A percentile compares a stretch with the other conserved stretches of the same genome.
Evolutionary conservation across 2,329 filamentous ascomycete species (phyloP).

Genomic region (Colletotrichum agaves): DNA sequence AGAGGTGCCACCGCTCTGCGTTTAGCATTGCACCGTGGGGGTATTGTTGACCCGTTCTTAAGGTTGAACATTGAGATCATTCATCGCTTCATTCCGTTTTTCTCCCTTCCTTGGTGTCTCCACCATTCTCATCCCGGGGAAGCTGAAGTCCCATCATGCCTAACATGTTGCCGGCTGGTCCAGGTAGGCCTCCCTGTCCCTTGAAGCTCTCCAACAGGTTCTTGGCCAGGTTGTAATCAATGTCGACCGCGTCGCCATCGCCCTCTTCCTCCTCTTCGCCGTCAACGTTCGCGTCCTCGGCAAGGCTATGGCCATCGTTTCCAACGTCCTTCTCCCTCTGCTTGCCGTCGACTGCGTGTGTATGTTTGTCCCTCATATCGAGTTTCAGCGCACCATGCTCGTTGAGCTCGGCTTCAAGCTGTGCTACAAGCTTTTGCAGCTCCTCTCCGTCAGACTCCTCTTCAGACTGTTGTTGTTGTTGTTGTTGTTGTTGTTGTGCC

Average conservation of each 20-base stretch:
- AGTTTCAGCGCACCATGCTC: conserved; percentile 73
- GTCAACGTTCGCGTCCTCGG: conserved; percentile 45
- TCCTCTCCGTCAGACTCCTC: conserved; percentile 62
- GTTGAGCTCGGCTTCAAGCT: conserved; percentile 80
- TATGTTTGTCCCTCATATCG: conserved; percentile 49
- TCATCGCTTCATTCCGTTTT: neutral
- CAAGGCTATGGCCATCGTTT: neutral
- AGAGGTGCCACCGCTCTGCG: neutral
- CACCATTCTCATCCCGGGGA: conserved; percentile 79
- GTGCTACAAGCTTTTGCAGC: conserved; percentile 71
- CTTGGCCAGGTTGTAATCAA: conserved; percentile 88
- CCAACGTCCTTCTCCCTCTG: conserved; percentile 14
- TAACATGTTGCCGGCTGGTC: conserved; percentile 88
- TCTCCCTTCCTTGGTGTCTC: conserved; percentile 43
- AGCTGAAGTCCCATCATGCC: conserved; percentile 85
- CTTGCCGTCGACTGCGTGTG: conserved; percentile 43
- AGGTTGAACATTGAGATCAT: neutral
- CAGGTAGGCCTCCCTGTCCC: conserved; percentile 84
- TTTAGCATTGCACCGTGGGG: neutral
- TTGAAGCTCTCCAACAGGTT: conserved; percentile 95
- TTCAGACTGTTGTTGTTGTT: conserved; percentile 53
- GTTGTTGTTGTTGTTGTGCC: too few relatives aligned
- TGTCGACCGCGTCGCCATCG: conserved; percentile 71
- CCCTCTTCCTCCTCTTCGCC: conserved; percentile 64
- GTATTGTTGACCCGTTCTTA: too few relatives aligned